Evolutionary conservation across 345 rosid genomes (phyloP), one percentile per base, ranked within the genome.

Genomic region (Kandelia obovata): DNA sequence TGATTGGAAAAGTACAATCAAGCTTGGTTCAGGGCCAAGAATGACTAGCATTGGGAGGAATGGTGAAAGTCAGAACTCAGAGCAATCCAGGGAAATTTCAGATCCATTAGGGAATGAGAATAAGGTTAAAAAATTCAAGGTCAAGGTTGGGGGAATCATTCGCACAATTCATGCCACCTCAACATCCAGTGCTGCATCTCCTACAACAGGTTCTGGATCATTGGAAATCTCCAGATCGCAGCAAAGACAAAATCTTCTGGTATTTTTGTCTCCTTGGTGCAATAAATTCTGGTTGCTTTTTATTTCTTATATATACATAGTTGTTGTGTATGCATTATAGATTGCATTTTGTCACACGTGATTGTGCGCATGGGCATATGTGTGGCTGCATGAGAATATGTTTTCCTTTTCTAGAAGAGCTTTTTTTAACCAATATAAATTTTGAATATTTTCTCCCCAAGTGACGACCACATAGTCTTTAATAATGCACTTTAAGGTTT

Each of bases 41-140:
- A 73, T 46, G 25, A 69, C 66, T 53, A 7, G 67, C 71, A 43
- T 69, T 67, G 75, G 75, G 68, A 75, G 75, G 69, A 80, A 85
- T 71, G 89, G 81, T 67, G 95, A 84, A 61, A 78, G 62, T 64
- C 75, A 68, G 47, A 77, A 71, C 75, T 68, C 79, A 46, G 82
- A 72, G 75, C 86, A 75, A 31, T 64, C 73, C 4, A 85, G 73
- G 51, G 71, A 39, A 21, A 65, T 61, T 80, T 39, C 58, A 64
- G 89, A 83, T 79, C 70, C 61, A 47, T 57, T 57, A 26, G 85
- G 67, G 68, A 79, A 77, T 65, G 85, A 84, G 39, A 84, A 73
- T 76, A 86, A 85, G 80, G 80, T 77, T 34, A 91, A 83, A 83
- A 94, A 79, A 66, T 82, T 87, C 53, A 91, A 87, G 83, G 80